Base-by-base conservation (phyloP, 257 asterid species). In the Parsonsia alboflavescens region DNA sequence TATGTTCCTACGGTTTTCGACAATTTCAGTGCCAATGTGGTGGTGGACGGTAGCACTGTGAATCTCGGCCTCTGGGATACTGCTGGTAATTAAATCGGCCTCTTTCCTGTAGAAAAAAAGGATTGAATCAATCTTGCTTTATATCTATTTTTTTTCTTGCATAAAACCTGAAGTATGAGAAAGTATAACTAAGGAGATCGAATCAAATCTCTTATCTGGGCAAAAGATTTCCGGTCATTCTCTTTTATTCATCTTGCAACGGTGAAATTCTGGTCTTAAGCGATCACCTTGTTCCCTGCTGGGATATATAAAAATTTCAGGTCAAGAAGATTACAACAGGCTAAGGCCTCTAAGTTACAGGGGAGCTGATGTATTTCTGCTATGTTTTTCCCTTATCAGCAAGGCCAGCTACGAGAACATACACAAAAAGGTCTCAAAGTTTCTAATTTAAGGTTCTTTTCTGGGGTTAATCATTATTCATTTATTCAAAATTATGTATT, bases 31-130 rank as follows among this genome's bases (percentile, higher is more conserved):
- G 97, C 97, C 15, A 92, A 88, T 49, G 96, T 92, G 59, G 95
- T 90, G 53, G 97, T 90, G 71, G 96, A 92, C 79, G 97, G 97
- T n/a, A 86, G 78, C 78, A 89, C 96, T 0, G 93, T 92, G 53
- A 92, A 90, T 83, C 88, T 92, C 10, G 96, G 96, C 83, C 95
- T 92, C 0, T 92, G 97, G 97, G 97, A 92, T 72, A 92, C 97
- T 24, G 97, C 96, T 72, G 97, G 97, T 91, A 42, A 46, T 65
- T 13, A 8, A 6, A 4, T 46, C 15, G n/a, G n/a, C 10, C 6
- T 17, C 9, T 2, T 49, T 12, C 12, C 13, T n/a, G 54, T 7
- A 42, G 46, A 42, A 42, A 42, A 42, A 33, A 33, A 33, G 39
- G 39, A 33, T 33, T 33, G 39, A 33, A 1, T 33, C 39, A 33